A percentile compares a stretch with the other conserved stretches of the same genome.
Evolutionary conservation across 2,329 filamentous ascomycete species (phyloP).

Genomic region (Talaromyces albobiverticillius): DNA sequence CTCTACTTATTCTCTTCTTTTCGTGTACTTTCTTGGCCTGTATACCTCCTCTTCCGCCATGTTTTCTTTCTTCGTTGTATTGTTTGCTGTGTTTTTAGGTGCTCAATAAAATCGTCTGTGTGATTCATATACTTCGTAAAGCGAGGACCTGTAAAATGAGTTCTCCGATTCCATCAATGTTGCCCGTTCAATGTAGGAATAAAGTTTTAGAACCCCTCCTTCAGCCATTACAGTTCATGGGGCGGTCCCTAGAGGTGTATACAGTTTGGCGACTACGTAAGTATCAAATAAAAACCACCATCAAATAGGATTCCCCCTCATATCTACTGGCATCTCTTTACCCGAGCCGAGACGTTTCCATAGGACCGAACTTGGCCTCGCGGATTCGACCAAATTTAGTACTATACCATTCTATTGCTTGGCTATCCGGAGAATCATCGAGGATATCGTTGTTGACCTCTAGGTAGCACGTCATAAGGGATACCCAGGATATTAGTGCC

Average conservation of each 20-base stretch:
- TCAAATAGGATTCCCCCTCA: conserved; percentile 24
- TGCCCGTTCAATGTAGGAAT: too few relatives aligned
- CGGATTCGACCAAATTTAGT: conserved; percentile 23
- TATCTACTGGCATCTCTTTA: conserved; percentile 24
- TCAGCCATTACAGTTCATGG: too few relatives aligned
- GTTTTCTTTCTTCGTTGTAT: conserved; percentile 18
- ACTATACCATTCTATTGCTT: conserved; percentile 26
- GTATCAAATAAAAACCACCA: too few relatives aligned
- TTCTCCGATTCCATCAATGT: too few relatives aligned
- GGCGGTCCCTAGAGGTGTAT: too few relatives aligned
- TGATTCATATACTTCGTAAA: too few relatives aligned
- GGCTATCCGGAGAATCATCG: conserved; percentile 24
- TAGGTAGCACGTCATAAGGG: conserved; percentile 24
- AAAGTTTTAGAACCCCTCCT: too few relatives aligned
- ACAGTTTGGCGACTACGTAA: too few relatives aligned
- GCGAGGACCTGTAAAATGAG: too few relatives aligned
- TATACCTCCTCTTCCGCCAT: conserved; percentile 31
- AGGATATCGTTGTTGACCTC: conserved; percentile 24
- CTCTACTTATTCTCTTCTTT: conserved; percentile 33
- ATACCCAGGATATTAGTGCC: conserved; percentile 21
- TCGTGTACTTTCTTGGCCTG: conserved; percentile 37
- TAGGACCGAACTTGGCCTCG: conserved; percentile 21
- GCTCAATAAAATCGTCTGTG: conserved; percentile 11
- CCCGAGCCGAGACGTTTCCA: conserved; percentile 23
- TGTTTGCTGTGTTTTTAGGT: conserved; percentile 13